Percentiles rank a stretch among this genome's conserved stretches.
These are phyloP conservation scores for Kluyveromyces siamensis DNA, from an alignment of 805 yeast genomes.

Conservation along the genomic window DNA sequence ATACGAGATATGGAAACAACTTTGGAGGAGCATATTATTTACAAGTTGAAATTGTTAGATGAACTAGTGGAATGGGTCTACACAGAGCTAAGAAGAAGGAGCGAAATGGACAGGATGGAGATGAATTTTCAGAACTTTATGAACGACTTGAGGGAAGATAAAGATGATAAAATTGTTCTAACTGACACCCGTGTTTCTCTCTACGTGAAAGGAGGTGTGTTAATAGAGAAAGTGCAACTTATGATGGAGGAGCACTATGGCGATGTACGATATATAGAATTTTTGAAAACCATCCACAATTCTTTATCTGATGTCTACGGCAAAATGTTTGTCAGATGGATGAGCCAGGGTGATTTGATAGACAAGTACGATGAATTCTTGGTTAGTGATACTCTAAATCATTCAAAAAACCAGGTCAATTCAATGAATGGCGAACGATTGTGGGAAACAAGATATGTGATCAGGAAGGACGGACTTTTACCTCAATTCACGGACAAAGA, in stretches of 20 bases:
- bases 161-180: constrained; percentile 28
- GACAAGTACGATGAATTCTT: constrained; percentile 83
- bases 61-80: constrained; percentile 46
- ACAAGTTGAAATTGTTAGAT: constrained; percentile 42
- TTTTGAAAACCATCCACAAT: constrained; percentile 45
- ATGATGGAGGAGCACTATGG: constrained; percentile 55
- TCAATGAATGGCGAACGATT: constrained; percentile 43
- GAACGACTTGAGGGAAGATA: constrained; percentile 31
- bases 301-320: constrained; percentile 57
- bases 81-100: constrained; percentile 34
- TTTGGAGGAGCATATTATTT: constrained; percentile 28
- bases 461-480: constrained; percentile 68
- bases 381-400: constrained; percentile 36
- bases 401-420: constrained; percentile 6
- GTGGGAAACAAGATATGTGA: constrained; percentile 68
- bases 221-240: constrained; percentile 52
- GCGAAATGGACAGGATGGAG: constrained; percentile 26
- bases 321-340: constrained; percentile 69
- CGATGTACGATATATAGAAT: constrained; percentile 43
- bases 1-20: constrained; percentile 51
- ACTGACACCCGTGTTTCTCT: constrained; percentile 45
- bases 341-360: constrained; percentile 57
- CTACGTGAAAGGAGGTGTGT: constrained; percentile 70
- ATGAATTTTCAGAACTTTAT: constrained; percentile 36
- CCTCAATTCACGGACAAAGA: constrained; percentile 47